These are phyloP conservation scores for Asterochloris sp. DNA, from an alignment of 139 green algal genomes.

Conservation along the genomic window DNA sequence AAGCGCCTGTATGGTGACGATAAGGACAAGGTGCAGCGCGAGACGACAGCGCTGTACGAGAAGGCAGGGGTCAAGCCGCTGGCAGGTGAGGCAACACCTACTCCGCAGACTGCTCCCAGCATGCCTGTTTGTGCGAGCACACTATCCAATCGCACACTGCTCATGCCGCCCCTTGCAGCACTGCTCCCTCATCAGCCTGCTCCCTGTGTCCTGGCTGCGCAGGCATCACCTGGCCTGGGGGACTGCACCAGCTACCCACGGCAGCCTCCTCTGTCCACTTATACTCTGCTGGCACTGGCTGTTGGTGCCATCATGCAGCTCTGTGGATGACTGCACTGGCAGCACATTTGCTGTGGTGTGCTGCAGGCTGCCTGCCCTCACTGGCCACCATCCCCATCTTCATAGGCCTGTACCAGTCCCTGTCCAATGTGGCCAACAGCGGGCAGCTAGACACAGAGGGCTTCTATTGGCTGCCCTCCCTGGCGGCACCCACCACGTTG, in stretches of 20 bases:
- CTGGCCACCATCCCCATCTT: slow-evolving; percentile 93
- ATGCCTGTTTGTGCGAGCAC: background rate
- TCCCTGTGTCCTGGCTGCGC: too few relatives aligned
- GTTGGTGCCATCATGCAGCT: background rate
- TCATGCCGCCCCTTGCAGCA: too few relatives aligned
- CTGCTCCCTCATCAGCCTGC: too few relatives aligned
- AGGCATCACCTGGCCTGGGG: too few relatives aligned
- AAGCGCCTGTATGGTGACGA: slow-evolving; percentile 83
- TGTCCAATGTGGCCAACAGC: slow-evolving; percentile 50
- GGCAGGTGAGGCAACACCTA: slow-evolving; percentile 42
- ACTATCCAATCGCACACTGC: background rate
- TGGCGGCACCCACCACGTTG: slow-evolving; percentile 58
- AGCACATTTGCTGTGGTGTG: background rate
- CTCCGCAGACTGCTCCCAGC: background rate
- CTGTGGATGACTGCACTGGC: background rate
- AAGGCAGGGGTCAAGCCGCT: slow-evolving; percentile 80
- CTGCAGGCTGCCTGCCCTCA: slow-evolving; percentile 80
- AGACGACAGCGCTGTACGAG: slow-evolving; percentile 86
- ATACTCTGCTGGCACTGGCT: background rate
- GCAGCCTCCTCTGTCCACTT: too few relatives aligned
- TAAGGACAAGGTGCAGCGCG: slow-evolving; percentile 73
- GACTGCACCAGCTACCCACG: too few relatives aligned
- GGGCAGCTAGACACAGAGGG: slow-evolving; percentile 52
- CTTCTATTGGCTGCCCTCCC: slow-evolving; percentile 88
- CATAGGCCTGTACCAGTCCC: slow-evolving; percentile 82